Evolutionary conservation across 179 eudicot genomes (phyloP).

Genomic region (Sideroxylon spinosum): DNA sequence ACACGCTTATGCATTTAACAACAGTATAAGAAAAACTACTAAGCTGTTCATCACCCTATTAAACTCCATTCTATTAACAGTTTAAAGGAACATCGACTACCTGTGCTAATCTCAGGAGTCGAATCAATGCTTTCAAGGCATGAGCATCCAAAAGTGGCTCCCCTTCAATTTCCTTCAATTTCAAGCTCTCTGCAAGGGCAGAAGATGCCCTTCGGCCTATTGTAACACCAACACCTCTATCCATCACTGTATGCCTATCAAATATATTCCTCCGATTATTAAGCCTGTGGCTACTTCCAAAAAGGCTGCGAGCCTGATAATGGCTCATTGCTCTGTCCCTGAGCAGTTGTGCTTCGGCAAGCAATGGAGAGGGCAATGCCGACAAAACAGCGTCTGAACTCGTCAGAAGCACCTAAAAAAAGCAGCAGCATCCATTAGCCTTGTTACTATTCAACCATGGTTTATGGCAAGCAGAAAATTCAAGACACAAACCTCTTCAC

Average conservation of each 20-base stretch:
- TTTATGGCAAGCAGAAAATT: neutral
- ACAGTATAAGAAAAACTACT: too few relatives aligned
- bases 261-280: slow-evolving; percentile 68
- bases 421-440: slow-evolving; percentile 9
- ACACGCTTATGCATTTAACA: neutral
- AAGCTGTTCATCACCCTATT: too few relatives aligned
- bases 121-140: slow-evolving; percentile 76
- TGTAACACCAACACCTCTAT: slow-evolving; percentile 92
- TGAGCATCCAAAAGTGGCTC: slow-evolving; percentile 86
- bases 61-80: too few relatives aligned
- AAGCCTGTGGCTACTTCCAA: slow-evolving; percentile 80
- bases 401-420: slow-evolving; percentile 75
- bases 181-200: slow-evolving; percentile 59
- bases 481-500: slow-evolving; percentile 77
- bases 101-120: slow-evolving; percentile 93
- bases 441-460: neutral
- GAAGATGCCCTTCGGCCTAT: slow-evolving; percentile 70
- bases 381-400: slow-evolving; percentile 97
- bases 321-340: slow-evolving; percentile 99
- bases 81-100: slow-evolving; percentile 29
- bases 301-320: slow-evolving; percentile 95
- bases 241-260: slow-evolving; percentile 84
- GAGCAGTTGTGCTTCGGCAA: slow-evolving; percentile 97
- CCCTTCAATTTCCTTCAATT: slow-evolving; percentile 91
- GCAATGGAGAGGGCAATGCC: slow-evolving; percentile 92